These are phyloP conservation scores for Hemileia vastatrix DNA, from an alignment of 1,284 basidiomycete genomes.

Conservation along the genomic window DNA sequence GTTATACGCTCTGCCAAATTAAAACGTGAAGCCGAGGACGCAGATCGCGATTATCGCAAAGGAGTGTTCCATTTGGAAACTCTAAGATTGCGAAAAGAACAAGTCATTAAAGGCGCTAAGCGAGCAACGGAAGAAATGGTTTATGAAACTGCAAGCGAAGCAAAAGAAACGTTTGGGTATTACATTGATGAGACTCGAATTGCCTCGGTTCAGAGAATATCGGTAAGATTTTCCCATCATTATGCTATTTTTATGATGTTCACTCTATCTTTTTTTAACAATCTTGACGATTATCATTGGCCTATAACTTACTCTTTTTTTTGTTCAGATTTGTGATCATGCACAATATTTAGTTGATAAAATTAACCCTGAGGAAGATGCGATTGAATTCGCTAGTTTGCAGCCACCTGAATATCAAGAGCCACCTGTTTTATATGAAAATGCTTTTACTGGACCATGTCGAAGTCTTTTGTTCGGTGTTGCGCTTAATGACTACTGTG, in stretches of 20 bases:
- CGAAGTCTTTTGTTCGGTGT: slow-evolving; percentile 79
- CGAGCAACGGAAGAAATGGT: slow-evolving; percentile 22
- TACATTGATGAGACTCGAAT: slow-evolving; percentile 24
- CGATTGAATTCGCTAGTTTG: background rate
- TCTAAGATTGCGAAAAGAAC: slow-evolving; percentile 50
- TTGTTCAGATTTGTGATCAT: slow-evolving; percentile 18
- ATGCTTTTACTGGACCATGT: slow-evolving; percentile 77
- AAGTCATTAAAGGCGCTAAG: slow-evolving; percentile 27
- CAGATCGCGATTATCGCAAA: slow-evolving; percentile 83
- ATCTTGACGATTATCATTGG: background rate
- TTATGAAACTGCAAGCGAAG: slow-evolving; percentile 17
- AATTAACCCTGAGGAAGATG: slow-evolving; percentile 15
- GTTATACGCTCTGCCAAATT: slow-evolving; percentile 8
- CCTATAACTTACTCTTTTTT: background rate
- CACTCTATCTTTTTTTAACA: background rate
- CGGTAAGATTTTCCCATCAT: background rate
- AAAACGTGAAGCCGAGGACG: slow-evolving; percentile 20
- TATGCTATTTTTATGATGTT: background rate
- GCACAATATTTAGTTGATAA: slow-evolving; percentile 20
- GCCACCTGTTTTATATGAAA: slow-evolving; percentile 58
- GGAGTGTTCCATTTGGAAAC: slow-evolving; percentile 91
- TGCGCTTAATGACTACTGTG: slow-evolving; percentile 81
- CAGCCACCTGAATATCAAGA: slow-evolving; percentile 1
- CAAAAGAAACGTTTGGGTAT: slow-evolving; percentile 23
- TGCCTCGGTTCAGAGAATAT: slow-evolving; percentile 16